Conservation (phyloP, 2,329 filamentous ascomycete species). For the Exophiala bonariae region DNA sequence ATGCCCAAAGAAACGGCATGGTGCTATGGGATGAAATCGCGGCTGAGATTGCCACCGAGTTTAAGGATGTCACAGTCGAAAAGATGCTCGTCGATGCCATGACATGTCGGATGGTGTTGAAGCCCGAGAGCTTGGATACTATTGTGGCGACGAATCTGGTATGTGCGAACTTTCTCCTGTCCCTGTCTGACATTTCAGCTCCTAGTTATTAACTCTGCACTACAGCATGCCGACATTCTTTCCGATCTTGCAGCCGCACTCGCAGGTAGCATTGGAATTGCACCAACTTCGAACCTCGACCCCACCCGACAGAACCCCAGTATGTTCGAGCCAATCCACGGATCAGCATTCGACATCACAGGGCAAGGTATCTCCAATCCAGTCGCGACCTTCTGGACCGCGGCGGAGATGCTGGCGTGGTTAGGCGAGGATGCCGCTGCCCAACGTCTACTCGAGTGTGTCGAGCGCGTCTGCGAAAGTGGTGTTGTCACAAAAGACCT, state of each 20-base stretch:
- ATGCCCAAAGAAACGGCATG: conserved; percentile 67
- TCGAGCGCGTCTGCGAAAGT: conserved; percentile 60
- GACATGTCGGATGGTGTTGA: conserved; percentile 64
- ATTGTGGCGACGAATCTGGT: conserved; percentile 63
- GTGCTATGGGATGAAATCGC: conserved; percentile 68
- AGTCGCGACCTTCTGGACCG: conserved; percentile 68
- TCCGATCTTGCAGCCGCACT: conserved; percentile 70
- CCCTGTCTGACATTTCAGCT: no score
- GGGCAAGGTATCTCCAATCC: conserved; percentile 96
- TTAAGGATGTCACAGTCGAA: conserved; percentile 60
- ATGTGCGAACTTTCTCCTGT: no score
- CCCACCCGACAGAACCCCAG: conserved; percentile 61
- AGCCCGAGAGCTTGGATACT: conserved; percentile 61
- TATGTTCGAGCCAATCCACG: conserved; percentile 66
- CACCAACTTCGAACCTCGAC: conserved; percentile 68
- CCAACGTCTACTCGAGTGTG: conserved; percentile 56
- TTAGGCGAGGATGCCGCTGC: conserved; percentile 61
- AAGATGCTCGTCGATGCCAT: conserved; percentile 70
- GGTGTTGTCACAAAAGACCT: conserved; percentile 61
- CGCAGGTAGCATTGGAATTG: conserved; percentile 71
- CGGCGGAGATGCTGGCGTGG: conserved; percentile 67
- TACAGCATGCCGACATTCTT: conserved; percentile 61
- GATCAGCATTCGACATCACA: conserved; percentile 93
- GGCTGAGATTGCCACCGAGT: conserved; percentile 54
- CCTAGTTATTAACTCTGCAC: no score